phyloP scores from a whole-genome alignment of 768 basidiomycete genomes.

The Trametes cingulata region DNA sequence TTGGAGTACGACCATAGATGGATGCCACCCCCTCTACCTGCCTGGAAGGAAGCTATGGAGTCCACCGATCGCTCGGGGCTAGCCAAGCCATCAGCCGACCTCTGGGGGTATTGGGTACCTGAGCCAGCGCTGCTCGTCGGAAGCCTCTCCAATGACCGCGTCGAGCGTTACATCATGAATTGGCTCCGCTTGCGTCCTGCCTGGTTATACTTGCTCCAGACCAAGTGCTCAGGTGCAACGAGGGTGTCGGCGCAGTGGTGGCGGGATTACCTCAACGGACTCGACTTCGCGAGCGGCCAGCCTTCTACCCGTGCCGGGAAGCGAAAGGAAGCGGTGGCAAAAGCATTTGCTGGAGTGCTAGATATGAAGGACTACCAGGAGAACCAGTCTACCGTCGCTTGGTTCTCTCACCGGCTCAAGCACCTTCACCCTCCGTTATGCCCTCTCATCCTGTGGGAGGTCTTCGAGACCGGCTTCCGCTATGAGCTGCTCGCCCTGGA shows the following conservation, averaged over 20 bases:
- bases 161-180: not conserved
- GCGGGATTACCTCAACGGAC: not conserved
- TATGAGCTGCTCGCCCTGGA: slow-evolving; percentile 2
- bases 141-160: not conserved
- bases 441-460: not conserved
- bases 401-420: not conserved
- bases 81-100: not conserved
- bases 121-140: not conserved
- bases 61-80: not conserved
- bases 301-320: too few species aligned
- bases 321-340: not conserved
- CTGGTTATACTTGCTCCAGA: not conserved
- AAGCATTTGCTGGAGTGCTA: not conserved
- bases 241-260: not conserved
- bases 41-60: not conserved
- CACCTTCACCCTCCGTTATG: not conserved
- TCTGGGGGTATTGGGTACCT: slow-evolving; percentile 3
- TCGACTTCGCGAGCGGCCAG: too few species aligned
- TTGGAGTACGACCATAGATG: not conserved
- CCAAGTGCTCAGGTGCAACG: not conserved
- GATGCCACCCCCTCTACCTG: not conserved
- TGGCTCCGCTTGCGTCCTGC: not conserved
- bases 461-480: not conserved
- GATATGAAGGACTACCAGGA: not conserved
- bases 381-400: not conserved